Percentiles rank a stretch among this genome's conserved stretches.
phyloP scores from a whole-genome alignment of 441 rosid species.

The Codiaeum variegatum region DNA sequence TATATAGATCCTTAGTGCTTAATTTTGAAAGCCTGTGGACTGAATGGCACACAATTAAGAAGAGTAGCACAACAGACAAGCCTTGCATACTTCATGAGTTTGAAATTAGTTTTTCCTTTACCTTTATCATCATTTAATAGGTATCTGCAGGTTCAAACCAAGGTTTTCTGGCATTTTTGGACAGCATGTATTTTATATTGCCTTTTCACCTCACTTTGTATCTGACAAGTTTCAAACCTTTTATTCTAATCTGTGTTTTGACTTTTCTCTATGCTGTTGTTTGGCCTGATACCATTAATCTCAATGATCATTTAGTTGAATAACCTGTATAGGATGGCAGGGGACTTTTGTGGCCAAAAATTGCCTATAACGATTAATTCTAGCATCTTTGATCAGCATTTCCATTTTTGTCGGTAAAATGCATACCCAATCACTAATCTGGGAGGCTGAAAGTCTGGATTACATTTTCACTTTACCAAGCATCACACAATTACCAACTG shows the following conservation, averaged over 20 bases:
- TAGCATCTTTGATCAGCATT: background rate
- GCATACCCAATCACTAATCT: background rate
- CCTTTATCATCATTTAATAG: no score
- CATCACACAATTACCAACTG: background rate
- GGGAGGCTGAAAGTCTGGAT: background rate
- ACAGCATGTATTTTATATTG: background rate
- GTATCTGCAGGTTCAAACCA: background rate
- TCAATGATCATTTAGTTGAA: background rate
- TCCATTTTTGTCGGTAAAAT: background rate
- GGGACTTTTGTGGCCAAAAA: background rate
- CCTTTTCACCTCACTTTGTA: background rate
- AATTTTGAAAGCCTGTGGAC: no score
- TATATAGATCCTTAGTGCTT: no score
- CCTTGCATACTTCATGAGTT: no score
- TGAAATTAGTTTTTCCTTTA: no score
- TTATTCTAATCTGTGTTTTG: conserved; percentile 1
- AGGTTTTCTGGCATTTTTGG: background rate
- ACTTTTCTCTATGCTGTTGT: background rate
- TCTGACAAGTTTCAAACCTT: background rate
- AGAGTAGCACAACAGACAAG: no score
- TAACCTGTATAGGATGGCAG: background rate
- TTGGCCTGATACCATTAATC: conserved; percentile 3
- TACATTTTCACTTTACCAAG: background rate
- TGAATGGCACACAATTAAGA: no score
- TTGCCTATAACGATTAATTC: background rate